Base-by-base conservation (phyloP, 2,329 filamentous ascomycete genomes). In the Aspergillus novoparasiticus region DNA sequence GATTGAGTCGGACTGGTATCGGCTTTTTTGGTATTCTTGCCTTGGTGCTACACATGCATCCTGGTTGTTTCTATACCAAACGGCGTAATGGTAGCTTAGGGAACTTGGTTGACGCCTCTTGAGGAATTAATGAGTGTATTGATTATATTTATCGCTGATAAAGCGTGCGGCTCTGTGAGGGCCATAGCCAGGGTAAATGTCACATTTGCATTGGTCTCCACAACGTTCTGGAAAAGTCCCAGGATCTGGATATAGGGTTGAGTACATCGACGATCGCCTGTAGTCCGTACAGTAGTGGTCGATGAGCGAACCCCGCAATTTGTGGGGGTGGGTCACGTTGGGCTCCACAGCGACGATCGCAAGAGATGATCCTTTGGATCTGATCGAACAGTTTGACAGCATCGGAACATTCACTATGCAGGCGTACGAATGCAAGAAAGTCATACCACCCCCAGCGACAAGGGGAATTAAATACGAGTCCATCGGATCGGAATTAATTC, bases 121-220 rank as follows among this genome's bases (percentile, higher is more conserved):
- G 50, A 14, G 14, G 30, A 10, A 41, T 41, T 19, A n/a, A n/a
- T 9, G 16, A 41, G 10, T 32, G 10, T 6, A 16, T 36, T 6
- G 14, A 36, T 0, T 36, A 23, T 23, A 23, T 23, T 23, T 23
- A 36, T 36, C 6, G 34, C 6, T 16, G 14, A 16, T 36, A 16
- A 53, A 32, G n/a, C 6, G n/a, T 59, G 58, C 16, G 50, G 50
- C 46, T 60, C 51, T 39, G n/a, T 26, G n/a, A 41, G 34, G 12
- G 1, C 34, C 8, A 55, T 55, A 14, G 26, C 2, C 19, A 41
- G 16, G 30, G 19, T 30, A 4, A 34, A n/a, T 21, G 28, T 21
- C 28, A 34, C 32, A 26, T 39, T 6, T 55, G 50, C 58, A 55
- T 36, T 26, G 26, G 45, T 26, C 36, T 60, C 58, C 58, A 60